These are phyloP conservation scores for Nicotiana paniculata DNA, from an alignment of 257 asterid genomes.

Conservation along the genomic window DNA sequence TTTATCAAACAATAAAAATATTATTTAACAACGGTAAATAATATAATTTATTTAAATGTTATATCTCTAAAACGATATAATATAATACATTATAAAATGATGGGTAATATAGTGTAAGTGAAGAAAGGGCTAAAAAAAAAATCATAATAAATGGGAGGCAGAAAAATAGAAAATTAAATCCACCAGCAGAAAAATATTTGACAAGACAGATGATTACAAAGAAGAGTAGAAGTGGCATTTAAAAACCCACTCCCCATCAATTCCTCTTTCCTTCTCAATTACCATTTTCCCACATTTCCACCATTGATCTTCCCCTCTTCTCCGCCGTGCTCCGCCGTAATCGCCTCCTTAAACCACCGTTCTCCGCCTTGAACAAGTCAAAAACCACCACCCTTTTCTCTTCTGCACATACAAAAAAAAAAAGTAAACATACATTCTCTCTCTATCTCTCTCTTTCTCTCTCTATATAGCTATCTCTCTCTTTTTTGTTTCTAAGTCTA, in stretches of 20 bases:
- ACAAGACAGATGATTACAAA: constrained; percentile 1
- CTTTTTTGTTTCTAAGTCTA: neutral
- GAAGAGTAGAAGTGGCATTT: neutral
- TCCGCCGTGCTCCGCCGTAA: neutral
- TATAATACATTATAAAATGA: too few species aligned
- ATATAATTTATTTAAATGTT: too few species aligned
- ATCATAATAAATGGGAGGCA: neutral
- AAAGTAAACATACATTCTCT: neutral
- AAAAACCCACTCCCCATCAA: neutral
- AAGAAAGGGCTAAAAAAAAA: neutral
- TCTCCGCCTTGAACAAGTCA: neutral
- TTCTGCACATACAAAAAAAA: neutral
- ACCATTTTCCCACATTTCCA: neutral
- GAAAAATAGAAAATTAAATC: neutral
- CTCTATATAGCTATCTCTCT: neutral
- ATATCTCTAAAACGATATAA: too few species aligned
- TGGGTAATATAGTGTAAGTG: too few species aligned
- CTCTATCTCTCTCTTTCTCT: neutral
- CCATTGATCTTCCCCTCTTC: neutral
- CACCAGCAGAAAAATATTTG: neutral
- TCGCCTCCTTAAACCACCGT: neutral
- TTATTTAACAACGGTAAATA: too few species aligned
- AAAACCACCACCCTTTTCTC: neutral
- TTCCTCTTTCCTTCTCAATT: neutral
- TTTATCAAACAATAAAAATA: too few species aligned